Evolutionary conservation across 2,329 filamentous ascomycete genomes (phyloP).

Genomic region (Colletotrichum sp.): DNA sequence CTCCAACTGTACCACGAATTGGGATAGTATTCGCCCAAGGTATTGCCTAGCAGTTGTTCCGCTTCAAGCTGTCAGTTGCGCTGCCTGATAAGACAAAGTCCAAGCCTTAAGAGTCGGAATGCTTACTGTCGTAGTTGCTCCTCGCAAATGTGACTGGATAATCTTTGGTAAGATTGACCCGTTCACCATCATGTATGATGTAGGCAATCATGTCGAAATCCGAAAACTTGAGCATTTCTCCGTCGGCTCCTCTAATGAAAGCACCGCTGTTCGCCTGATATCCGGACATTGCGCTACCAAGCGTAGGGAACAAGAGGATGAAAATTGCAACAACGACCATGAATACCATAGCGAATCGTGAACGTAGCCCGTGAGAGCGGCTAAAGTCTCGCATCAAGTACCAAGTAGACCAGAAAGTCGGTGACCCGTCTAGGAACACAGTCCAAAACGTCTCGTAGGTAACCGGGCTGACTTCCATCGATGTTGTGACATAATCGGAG

Average conservation of each 20-base stretch:
- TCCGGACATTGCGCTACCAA: constrained; percentile 32
- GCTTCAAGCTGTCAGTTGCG: background rate
- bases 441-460: constrained; percentile 31
- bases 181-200: constrained; percentile 27
- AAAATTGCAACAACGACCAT: constrained; percentile 29
- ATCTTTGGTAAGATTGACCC: constrained; percentile 22
- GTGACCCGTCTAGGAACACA: constrained; percentile 25
- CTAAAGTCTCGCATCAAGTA: constrained; percentile 24
- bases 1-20: background rate
- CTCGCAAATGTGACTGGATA: constrained; percentile 5
- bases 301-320: constrained; percentile 29
- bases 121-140: background rate
- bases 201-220: constrained; percentile 24
- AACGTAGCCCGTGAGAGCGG: constrained; percentile 20
- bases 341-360: constrained; percentile 26
- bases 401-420: constrained; percentile 23
- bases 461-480: constrained; percentile 27
- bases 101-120: background rate
- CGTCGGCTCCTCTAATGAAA: constrained; percentile 23
- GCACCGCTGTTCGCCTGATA: constrained; percentile 27
- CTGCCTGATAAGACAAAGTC: fast-evolving
- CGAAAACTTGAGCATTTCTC: constrained; percentile 20
- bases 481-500: constrained; percentile 27
- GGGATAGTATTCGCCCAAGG: background rate
- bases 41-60: background rate